Percentiles rank a stretch among this genome's conserved stretches.
Evolutionary conservation across 192 early-diverging fungal species (phyloP).

Genomic region (Mortierella alpina): DNA sequence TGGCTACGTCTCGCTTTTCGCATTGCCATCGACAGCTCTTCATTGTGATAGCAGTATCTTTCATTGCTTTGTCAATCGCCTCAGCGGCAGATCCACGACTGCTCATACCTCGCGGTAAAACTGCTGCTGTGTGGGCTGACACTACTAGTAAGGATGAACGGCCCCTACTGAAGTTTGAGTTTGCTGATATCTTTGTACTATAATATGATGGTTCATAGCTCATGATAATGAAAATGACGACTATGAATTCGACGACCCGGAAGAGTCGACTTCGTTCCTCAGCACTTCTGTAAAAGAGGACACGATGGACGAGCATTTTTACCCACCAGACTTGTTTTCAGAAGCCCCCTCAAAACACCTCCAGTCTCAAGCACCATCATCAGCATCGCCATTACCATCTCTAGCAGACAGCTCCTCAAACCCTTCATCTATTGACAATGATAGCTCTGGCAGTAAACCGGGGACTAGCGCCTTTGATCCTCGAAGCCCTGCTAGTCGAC

Average conservation of each 20-base stretch:
- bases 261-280: too few species aligned
- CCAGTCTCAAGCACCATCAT: not conserved
- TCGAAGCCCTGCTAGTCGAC: constrained; percentile 7
- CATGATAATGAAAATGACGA: too few species aligned
- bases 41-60: not conserved
- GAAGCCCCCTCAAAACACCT: too few species aligned
- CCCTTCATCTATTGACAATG: not conserved
- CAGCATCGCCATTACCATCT: not conserved
- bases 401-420: not conserved
- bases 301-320: too few species aligned
- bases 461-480: not conserved
- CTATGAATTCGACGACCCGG: too few species aligned
- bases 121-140: too few species aligned
- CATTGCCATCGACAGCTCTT: too few species aligned
- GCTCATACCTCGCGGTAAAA: too few species aligned
- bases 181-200: too few species aligned
- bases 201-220: too few species aligned
- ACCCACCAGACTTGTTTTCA: too few species aligned
- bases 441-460: not conserved
- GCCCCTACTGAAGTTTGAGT: not conserved
- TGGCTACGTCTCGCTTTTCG: not conserved
- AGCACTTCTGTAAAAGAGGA: too few species aligned
- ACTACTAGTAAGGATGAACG: not conserved
- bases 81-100: constrained; percentile 1
- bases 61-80: not conserved